Base-by-base conservation (phyloP, 495 filamentous ascomycete species). In the Bacidia gigantensis region DNA sequence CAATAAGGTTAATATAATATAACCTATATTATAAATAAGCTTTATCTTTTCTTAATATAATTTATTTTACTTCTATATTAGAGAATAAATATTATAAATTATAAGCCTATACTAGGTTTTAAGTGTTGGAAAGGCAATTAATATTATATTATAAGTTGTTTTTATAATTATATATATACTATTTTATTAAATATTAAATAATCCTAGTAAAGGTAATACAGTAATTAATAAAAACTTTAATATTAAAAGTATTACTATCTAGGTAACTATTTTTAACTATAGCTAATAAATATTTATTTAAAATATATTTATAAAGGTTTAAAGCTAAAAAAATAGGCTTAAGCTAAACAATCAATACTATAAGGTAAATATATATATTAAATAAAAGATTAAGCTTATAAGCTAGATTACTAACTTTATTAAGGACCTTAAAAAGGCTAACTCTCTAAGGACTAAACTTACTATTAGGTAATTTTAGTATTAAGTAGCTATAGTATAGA, bases 401-500 rank as follows among this genome's bases (percentile, higher is more conserved):
- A 45, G 21, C 17, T 45, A 45, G 17, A 23, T 18, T 5, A 5
- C 18, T 45, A 45, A 45, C 18, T 45, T 45, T 7, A 7, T 50
- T 50, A 50, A 50, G 11, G 38, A 50, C 18, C 11, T 3, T 38
- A 38, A 50, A 50, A 10, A 25, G 48, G 10, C 26, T 23, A 18
- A 39, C 35, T 7, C 17, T 17, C 38, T 50, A 50, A 12, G 18
- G 11, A 39, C 12, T 18, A 3, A 21, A 50, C 17, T 38, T 39
- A 2, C 20, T 35, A 17, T 26, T 50, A 39, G 12, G 41, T 21
- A 42, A 9, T 12, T 2, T 12, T n/a, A 38, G 17, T 22, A 52
- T 52, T 17, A 42, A 42, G 43, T 52, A 52, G 5, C 14, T 26
- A 7, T 52, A 10, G 26, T 29, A 44, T 52, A 44, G 43, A 35